These are phyloP conservation scores for Apiospora saccharicola DNA, from an alignment of 2,329 filamentous ascomycete genomes.

Conservation along the genomic window DNA sequence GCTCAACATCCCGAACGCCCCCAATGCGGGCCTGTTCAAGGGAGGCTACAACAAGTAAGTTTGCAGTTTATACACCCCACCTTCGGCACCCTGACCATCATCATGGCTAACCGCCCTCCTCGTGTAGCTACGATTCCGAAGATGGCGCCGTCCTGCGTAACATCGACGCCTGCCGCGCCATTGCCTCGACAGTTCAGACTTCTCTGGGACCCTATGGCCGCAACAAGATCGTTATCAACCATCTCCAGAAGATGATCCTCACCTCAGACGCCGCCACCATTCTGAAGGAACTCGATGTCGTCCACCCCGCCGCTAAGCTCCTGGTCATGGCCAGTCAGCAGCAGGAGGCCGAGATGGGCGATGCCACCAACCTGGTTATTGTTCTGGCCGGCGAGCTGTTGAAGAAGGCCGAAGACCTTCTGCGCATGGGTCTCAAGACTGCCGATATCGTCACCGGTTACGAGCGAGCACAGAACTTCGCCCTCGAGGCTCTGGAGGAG, in stretches of 20 bases:
- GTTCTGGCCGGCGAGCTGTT: slow-evolving; percentile 93
- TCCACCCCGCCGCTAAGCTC: slow-evolving; percentile 96
- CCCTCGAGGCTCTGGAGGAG: slow-evolving; percentile 84
- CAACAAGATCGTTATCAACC: slow-evolving; percentile 99
- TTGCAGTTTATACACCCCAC: slow-evolving; percentile 31
- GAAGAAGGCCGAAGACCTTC: slow-evolving; percentile 94
- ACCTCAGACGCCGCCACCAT: slow-evolving; percentile 98
- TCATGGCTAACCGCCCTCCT: slow-evolving; percentile 29
- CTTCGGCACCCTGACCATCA: slow-evolving; percentile 36
- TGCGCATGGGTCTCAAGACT: slow-evolving; percentile 98
- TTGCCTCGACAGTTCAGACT: slow-evolving; percentile 94
- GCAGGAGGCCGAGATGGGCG: slow-evolving; percentile 98
- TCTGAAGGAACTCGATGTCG: slow-evolving; percentile 94
- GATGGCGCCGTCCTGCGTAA: slow-evolving; percentile 98
- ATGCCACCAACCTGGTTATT: slow-evolving; percentile 97
- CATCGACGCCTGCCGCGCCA: slow-evolving; percentile 97
- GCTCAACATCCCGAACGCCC: slow-evolving; percentile 92
- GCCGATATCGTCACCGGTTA: slow-evolving; percentile 96
- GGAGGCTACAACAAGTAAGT: slow-evolving; percentile 92
- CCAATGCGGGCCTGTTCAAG: slow-evolving; percentile 94
- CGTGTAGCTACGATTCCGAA: slow-evolving; percentile 90
- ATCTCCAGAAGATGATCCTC: slow-evolving; percentile 99
- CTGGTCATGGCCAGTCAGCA: slow-evolving; percentile 99
- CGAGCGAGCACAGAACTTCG: slow-evolving; percentile 91
- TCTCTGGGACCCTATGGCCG: slow-evolving; percentile 96